A percentile compares a stretch with the other conserved stretches of the same genome.
Conservation (phyloP, 2,329 filamentous ascomycete genomes). For the Pseudocercospora vitis region DNA sequence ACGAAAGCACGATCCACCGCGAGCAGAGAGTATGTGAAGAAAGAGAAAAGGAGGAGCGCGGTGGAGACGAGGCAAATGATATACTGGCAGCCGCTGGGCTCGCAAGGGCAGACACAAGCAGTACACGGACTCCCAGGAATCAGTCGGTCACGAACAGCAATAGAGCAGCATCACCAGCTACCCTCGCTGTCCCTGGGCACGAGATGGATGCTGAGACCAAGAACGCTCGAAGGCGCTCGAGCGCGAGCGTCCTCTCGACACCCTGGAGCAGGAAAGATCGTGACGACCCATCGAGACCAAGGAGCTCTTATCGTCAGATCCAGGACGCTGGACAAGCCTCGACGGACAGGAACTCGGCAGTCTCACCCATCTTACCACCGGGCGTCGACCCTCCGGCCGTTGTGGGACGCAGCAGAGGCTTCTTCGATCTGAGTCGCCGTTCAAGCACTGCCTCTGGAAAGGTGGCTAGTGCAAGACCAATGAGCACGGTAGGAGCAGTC, state of each 20-base stretch:
- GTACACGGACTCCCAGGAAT: neutral
- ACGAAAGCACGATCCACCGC: slow-evolving; percentile 69
- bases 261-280: slow-evolving; percentile 21
- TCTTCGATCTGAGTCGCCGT: slow-evolving; percentile 24
- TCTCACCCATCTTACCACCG: slow-evolving; percentile 10
- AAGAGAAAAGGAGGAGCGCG: slow-evolving; percentile 9
- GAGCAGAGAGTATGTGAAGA: slow-evolving; percentile 51
- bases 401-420: slow-evolving; percentile 14
- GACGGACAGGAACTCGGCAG: slow-evolving; percentile 11
- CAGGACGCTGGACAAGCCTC: slow-evolving; percentile 29
- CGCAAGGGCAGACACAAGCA: slow-evolving; percentile 5
- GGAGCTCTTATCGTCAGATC: slow-evolving; percentile 28
- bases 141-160: neutral
- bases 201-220: slow-evolving; percentile 17
- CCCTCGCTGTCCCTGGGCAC: slow-evolving; percentile 15
- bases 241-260: slow-evolving; percentile 24
- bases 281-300: slow-evolving; percentile 20
- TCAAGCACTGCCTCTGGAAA: slow-evolving; percentile 24
- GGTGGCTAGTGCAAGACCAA: slow-evolving; percentile 30
- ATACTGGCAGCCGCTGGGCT: slow-evolving; percentile 11
- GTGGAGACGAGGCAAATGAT: slow-evolving; percentile 5
- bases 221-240: slow-evolving; percentile 27
- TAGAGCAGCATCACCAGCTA: slow-evolving; percentile 3
- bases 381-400: neutral
- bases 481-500: slow-evolving; percentile 27